These are phyloP conservation scores for Flaveria trinervia DNA, from an alignment of 129 eudicot species.

Conservation along the genomic window DNA sequence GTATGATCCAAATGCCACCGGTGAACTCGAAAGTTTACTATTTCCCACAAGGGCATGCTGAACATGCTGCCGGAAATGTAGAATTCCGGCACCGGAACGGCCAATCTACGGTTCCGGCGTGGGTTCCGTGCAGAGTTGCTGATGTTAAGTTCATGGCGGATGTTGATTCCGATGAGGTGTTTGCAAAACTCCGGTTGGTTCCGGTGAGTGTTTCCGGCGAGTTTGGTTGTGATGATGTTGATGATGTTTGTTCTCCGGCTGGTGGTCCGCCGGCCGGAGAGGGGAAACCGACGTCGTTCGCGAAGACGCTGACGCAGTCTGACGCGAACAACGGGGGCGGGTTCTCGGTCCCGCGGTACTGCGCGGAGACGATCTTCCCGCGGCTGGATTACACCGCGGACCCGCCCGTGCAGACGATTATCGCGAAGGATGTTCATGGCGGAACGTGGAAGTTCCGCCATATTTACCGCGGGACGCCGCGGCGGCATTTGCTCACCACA, in stretches of 20 bases:
- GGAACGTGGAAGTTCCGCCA: slow-evolving; percentile 92
- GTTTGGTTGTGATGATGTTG: slow-evolving; percentile 53
- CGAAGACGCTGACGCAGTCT: slow-evolving; percentile 89
- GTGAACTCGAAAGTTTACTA: slow-evolving; percentile 53
- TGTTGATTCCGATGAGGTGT: slow-evolving; percentile 89
- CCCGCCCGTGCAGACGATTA: slow-evolving; percentile 89
- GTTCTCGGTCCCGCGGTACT: slow-evolving; percentile 91
- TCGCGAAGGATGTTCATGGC: slow-evolving; percentile 96
- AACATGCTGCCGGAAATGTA: slow-evolving; percentile 87
- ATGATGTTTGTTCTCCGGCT: slow-evolving; percentile 38
- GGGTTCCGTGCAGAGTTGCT: slow-evolving; percentile 62
- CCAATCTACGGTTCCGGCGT: slow-evolving; percentile 61
- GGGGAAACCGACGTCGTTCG: slow-evolving; percentile 80
- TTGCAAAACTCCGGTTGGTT: slow-evolving; percentile 56
- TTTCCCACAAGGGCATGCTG: slow-evolving; percentile 73
- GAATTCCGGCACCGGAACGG: slow-evolving; percentile 54
- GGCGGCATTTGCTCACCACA: slow-evolving; percentile 92
- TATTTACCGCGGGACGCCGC: slow-evolving; percentile 87
- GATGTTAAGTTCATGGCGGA: slow-evolving; percentile 75
- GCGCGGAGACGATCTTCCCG: slow-evolving; percentile 95
- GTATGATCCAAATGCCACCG: slow-evolving; percentile 93
- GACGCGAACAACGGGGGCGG: slow-evolving; percentile 99
- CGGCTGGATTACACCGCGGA: slow-evolving; percentile 85
- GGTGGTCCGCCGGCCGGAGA: slow-evolving; percentile 44
- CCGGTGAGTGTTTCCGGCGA: slow-evolving; percentile 47